Evolutionary conservation across 345 rosid species (phyloP).

Genomic region (Pugionium cornutum): DNA sequence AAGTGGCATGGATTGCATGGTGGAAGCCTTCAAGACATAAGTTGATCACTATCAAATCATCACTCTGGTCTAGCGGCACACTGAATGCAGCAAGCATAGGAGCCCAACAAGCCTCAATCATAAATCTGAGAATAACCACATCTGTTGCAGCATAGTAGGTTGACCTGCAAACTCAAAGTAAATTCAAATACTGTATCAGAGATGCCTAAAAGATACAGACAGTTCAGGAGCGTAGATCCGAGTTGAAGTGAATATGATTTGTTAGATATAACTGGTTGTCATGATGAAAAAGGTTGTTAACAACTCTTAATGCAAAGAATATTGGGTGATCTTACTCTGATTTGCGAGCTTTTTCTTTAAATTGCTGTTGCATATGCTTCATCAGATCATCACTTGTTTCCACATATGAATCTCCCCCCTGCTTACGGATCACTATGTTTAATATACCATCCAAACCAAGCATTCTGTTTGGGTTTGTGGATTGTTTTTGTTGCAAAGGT

Average conservation of each 20-base stretch:
- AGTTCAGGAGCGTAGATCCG: slow-evolving; percentile 15
- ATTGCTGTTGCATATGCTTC: slow-evolving; percentile 83
- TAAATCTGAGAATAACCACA: slow-evolving; percentile 75
- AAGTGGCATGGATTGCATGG: slow-evolving; percentile 80
- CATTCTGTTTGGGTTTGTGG: slow-evolving; percentile 61
- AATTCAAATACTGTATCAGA: slow-evolving; percentile 19
- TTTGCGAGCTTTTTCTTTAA: slow-evolving; percentile 81
- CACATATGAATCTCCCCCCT: slow-evolving; percentile 67
- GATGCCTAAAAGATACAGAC: slow-evolving; percentile 15
- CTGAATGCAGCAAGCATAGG: slow-evolving; percentile 96
- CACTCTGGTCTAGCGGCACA: slow-evolving; percentile 83
- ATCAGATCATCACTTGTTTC: slow-evolving; percentile 85
- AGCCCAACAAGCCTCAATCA: slow-evolving; percentile 96
- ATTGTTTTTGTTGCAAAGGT: slow-evolving; percentile 65
- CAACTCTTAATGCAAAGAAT: slow-evolving; percentile 16
- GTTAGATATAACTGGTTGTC: too few species aligned
- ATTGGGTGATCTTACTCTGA: slow-evolving; percentile 58
- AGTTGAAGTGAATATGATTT: slow-evolving; percentile 16
- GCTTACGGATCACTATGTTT: slow-evolving; percentile 78
- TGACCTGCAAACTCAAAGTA: slow-evolving; percentile 50
- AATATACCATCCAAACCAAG: slow-evolving; percentile 88
- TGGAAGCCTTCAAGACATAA: slow-evolving; percentile 81
- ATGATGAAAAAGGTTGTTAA: too few species aligned
- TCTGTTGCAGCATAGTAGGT: slow-evolving; percentile 73
- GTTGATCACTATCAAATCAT: slow-evolving; percentile 68